Conservation (phyloP, 371 early-diverging fungal species). For the Syncephalis plumigaleata region DNA sequence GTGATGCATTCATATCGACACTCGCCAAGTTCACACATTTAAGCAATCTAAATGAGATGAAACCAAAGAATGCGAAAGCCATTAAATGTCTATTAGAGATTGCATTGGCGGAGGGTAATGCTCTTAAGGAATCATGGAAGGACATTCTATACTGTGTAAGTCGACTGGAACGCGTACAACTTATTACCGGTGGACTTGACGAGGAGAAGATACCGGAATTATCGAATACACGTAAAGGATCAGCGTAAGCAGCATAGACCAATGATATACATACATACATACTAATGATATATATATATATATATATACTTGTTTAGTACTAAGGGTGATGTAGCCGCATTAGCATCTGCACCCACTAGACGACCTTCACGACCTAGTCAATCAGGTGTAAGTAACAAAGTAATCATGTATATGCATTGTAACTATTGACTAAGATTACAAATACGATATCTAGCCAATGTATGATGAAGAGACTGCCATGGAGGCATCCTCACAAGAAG, state of each 20-base stretch:
- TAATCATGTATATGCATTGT: background rate
- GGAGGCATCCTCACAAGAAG: slow-evolving; percentile 35
- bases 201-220: slow-evolving; percentile 9
- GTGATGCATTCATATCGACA: slow-evolving; percentile 79
- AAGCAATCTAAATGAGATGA: slow-evolving; percentile 59
- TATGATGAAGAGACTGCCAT: slow-evolving; percentile 25
- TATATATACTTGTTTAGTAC: too few relatives aligned
- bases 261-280: slow-evolving; percentile 1
- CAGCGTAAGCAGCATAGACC: slow-evolving; percentile 6
- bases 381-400: slow-evolving; percentile 1
- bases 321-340: background rate
- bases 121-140: slow-evolving; percentile 70
- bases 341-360: slow-evolving; percentile 6
- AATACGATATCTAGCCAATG: background rate
- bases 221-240: background rate
- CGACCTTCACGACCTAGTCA: slow-evolving; percentile 1
- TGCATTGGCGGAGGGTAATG: slow-evolving; percentile 65
- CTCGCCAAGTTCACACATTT: slow-evolving; percentile 73
- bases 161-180: slow-evolving; percentile 64
- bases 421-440: background rate
- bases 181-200: slow-evolving; percentile 23
- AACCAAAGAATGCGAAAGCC: slow-evolving; percentile 77
- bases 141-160: slow-evolving; percentile 77
- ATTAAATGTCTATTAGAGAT: slow-evolving; percentile 69
- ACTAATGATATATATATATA: too few relatives aligned